Percentiles rank a stretch among this genome's conserved stretches.
Evolutionary conservation across 179 eudicot species (phyloP).

Genomic region (Vitellaria paradoxa): DNA sequence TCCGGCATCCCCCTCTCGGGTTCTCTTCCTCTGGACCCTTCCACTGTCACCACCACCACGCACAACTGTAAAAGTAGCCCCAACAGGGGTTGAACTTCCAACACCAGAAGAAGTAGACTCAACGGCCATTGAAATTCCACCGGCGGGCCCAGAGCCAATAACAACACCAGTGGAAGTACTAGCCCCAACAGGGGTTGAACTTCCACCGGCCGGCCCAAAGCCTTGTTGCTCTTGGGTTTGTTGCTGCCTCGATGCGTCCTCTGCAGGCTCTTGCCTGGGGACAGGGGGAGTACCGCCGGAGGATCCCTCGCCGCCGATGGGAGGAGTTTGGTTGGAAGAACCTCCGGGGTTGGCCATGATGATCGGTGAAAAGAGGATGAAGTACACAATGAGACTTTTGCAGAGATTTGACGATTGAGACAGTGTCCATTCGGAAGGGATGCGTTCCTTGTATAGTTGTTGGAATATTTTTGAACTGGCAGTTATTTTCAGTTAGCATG

Average conservation of each 20-base stretch:
- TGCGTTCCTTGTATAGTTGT: not conserved
- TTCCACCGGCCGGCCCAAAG: no score
- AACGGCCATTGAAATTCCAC: no score
- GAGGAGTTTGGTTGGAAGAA: not conserved
- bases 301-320: not conserved
- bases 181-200: no score
- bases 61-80: not conserved
- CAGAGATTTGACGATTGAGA: not conserved
- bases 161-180: no score
- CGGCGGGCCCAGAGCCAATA: no score
- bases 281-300: not conserved
- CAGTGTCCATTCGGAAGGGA: not conserved
- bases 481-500: slow-evolving; percentile 1
- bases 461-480: not conserved
- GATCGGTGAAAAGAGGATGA: not conserved
- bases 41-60: not conserved
- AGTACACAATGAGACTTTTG: not conserved
- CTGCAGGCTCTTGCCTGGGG: not conserved
- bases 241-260: not conserved
- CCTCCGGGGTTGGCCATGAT: not conserved
- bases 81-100: no score
- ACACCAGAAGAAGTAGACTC: no score
- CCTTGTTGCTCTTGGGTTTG: no score
- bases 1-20: not conserved
- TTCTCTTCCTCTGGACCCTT: not conserved